Base-by-base conservation (phyloP, 202 grass and related monocot species). In the Saccharum hybrid region DNA sequence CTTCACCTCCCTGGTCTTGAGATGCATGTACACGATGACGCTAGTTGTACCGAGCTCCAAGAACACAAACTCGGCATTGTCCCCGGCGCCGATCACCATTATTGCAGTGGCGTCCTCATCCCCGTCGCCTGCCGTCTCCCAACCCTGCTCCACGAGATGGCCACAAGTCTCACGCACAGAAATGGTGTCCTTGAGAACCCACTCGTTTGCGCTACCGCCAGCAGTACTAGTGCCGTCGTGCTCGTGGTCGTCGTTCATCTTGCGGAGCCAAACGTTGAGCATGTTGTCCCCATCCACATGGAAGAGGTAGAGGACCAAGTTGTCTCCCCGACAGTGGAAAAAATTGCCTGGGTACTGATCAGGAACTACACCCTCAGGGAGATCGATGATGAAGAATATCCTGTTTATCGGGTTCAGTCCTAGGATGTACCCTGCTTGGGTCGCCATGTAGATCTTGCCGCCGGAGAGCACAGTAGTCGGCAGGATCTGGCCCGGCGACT, bases 61-160 rank as follows among this genome's bases (percentile, higher is more conserved):
- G 59, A 77, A 77, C 37, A 45, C 75, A 7, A 77, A 63, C 75
- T 43, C 75, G 8, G 75, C 75, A 3, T 77, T 46, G 14, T 77
- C 75, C 38, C 57, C 75, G 3, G 42, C 56, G 3, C 74, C 74
- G 1, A 43, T 56, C 21, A 42, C n/a, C 1, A 46, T 46, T 4
- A 46, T 3, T 46, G 43, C 3, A 14, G 11, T 10, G 9, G 42
- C 42, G 10, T 45, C 39, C 42, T 12, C 42, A 12, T 45, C 42
- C 11, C 3, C 43, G 3, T 8, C n/a, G 2, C 16, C 28, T 34
- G 2, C 8, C 8, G 0, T 18, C 18, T n/a, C 36, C 36, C 3
- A 10, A n/a, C 10, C 46, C 15, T 54, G 7, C 4, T 19, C 4
- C 2, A 26, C 0, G 12, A 63, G 12, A 10, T 63, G 11, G 3